A percentile compares a stretch with the other conserved stretches of the same genome.
phyloP scores from a whole-genome alignment of 148 eudicot species.

The Nepenthes gracilis region DNA sequence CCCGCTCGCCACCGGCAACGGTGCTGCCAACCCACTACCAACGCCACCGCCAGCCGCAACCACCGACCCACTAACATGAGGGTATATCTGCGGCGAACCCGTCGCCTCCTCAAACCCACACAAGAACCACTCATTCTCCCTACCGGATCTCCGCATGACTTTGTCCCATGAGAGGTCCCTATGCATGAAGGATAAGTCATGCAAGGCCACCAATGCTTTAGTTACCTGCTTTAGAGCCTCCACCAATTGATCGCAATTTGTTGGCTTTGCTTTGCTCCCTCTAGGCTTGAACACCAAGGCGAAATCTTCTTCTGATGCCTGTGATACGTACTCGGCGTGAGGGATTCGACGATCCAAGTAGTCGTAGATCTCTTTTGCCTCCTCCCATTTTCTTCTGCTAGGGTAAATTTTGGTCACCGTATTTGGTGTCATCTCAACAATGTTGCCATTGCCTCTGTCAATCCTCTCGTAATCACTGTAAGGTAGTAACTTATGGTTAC shows the following conservation, averaged over 20 bases:
- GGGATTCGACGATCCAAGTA: constrained; percentile 51
- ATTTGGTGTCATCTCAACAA: constrained; percentile 50
- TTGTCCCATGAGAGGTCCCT: constrained; percentile 72
- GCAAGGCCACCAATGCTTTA: constrained; percentile 63
- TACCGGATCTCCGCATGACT: constrained; percentile 20
- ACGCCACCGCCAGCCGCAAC: background rate
- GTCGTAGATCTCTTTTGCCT: constrained; percentile 54
- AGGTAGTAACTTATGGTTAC: constrained; percentile 1
- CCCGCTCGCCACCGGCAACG: background rate
- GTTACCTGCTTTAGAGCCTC: constrained; percentile 73
- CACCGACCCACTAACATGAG: constrained; percentile 8
- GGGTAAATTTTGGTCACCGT: constrained; percentile 33
- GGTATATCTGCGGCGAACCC: constrained; percentile 60
- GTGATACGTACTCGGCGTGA: constrained; percentile 30
- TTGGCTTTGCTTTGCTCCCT: constrained; percentile 43
- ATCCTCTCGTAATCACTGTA: constrained; percentile 45
- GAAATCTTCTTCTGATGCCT: constrained; percentile 30
- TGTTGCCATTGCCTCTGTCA: constrained; percentile 31
- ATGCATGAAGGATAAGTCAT: constrained; percentile 78
- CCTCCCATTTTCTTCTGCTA: constrained; percentile 37
- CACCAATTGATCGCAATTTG: constrained; percentile 30
- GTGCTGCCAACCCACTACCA: background rate
- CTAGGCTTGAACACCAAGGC: constrained; percentile 51
- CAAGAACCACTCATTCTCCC: constrained; percentile 45
- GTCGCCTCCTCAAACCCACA: constrained; percentile 67